Evolutionary conservation across 75 land plant genomes (phyloP).

Genomic region (Selaginella tamariscina): DNA sequence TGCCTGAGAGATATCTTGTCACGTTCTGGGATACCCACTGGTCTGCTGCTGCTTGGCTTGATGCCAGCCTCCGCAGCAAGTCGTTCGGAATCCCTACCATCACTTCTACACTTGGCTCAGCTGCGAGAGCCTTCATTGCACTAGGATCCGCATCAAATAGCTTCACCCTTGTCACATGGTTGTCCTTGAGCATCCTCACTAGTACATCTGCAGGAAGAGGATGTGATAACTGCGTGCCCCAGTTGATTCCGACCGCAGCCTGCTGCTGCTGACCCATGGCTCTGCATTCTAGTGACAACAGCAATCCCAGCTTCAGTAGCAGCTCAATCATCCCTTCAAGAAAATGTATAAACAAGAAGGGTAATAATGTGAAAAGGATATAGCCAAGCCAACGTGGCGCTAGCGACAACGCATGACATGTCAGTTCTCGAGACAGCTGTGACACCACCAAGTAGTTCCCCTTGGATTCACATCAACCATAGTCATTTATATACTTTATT

Average conservation of each 20-base stretch:
- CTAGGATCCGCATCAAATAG: conserved; percentile 12
- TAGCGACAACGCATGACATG: no score
- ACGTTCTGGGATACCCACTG: conserved; percentile 1
- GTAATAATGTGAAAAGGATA: not conserved
- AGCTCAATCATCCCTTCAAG: not conserved
- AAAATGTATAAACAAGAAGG: not conserved
- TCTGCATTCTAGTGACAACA: no score
- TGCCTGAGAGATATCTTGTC: not conserved
- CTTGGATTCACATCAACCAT: no score
- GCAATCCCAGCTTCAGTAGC: not conserved
- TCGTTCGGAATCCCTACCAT: conserved; percentile 10
- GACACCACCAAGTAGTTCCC: no score
- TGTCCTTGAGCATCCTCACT: conserved; percentile 1
- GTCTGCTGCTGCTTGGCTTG: not conserved
- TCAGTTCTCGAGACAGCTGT: no score
- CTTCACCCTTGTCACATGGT: not conserved
- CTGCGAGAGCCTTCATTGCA: conserved; percentile 1
- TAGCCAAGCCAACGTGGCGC: not conserved
- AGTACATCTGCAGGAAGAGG: not conserved
- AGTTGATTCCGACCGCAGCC: conserved; percentile 4
- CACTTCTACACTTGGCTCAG: not conserved
- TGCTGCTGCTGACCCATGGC: not conserved
- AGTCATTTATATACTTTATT: no score
- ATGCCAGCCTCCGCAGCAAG: not conserved
- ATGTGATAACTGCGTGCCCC: conserved; percentile 7